phyloP scores from a whole-genome alignment of 106 monocot genomes.

The Iris macrosiphon region DNA sequence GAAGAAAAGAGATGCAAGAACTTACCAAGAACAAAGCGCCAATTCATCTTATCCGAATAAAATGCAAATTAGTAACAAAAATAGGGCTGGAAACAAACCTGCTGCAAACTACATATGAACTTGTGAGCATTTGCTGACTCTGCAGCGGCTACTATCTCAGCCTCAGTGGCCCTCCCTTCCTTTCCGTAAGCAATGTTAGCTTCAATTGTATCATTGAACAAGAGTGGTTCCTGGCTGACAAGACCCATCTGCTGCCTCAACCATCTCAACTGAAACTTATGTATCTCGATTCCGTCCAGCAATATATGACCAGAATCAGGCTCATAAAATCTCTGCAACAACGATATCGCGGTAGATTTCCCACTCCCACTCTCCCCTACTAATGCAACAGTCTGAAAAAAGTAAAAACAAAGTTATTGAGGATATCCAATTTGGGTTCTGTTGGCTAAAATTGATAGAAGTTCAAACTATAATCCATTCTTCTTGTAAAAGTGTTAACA shows the following conservation, averaged over 20 bases:
- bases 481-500: no score
- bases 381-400: constrained; percentile 7
- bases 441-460: no score
- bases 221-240: constrained; percentile 9
- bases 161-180: background rate
- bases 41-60: no score
- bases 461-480: no score
- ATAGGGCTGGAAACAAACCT: no score
- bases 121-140: constrained; percentile 6
- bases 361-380: constrained; percentile 10
- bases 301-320: constrained; percentile 8
- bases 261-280: constrained; percentile 7
- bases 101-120: constrained; percentile 6
- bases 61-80: no score
- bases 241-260: no score
- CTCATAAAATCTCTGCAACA: constrained; percentile 9
- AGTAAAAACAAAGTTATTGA: background rate
- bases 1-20: no score
- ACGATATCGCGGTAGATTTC: constrained; percentile 2
- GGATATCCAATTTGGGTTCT: background rate
- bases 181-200: constrained; percentile 2
- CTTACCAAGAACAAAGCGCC: no score
- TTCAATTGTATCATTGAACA: constrained; percentile 7
- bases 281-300: no score
- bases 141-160: constrained; percentile 4